These are phyloP conservation scores for Dryadomyces quercivorus DNA, from an alignment of 2,329 filamentous ascomycete genomes.

Conservation along the genomic window DNA sequence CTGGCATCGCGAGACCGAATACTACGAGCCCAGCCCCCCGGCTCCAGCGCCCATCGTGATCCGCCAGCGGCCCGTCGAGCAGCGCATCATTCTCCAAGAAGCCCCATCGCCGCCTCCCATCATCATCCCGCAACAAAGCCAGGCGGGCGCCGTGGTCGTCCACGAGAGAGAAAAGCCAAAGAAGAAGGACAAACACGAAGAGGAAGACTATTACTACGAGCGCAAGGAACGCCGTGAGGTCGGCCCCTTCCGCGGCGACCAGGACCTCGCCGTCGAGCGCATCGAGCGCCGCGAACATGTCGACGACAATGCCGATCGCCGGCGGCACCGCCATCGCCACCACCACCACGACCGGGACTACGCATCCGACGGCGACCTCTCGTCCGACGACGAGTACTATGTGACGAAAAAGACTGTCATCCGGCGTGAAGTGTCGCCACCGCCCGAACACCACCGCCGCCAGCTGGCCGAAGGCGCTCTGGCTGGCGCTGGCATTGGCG, in stretches of 20 bases:
- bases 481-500: slow-evolving; percentile 49
- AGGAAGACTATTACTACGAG: slow-evolving; percentile 40
- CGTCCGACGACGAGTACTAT: slow-evolving; percentile 29
- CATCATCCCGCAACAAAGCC: slow-evolving; percentile 24
- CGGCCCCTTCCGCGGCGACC: slow-evolving; percentile 24
- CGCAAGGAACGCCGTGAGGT: slow-evolving; percentile 32
- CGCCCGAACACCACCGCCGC: slow-evolving; percentile 36
- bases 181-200: slow-evolving; percentile 15
- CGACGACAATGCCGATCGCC: slow-evolving; percentile 21
- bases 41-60: slow-evolving; percentile 39
- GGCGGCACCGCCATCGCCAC: slow-evolving; percentile 21
- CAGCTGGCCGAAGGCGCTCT: slow-evolving; percentile 53
- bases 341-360: slow-evolving; percentile 25
- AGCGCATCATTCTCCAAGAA: slow-evolving; percentile 50
- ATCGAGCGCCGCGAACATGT: slow-evolving; percentile 16
- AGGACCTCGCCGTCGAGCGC: slow-evolving; percentile 20
- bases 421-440: slow-evolving; percentile 37
- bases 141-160: slow-evolving; percentile 13
- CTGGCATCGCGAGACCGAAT: slow-evolving; percentile 51
- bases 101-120: slow-evolving; percentile 39
- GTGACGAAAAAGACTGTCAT: slow-evolving; percentile 31
- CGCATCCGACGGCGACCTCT: slow-evolving; percentile 22
- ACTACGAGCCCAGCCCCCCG: slow-evolving; percentile 39
- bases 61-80: slow-evolving; percentile 41
- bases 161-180: slow-evolving; percentile 12